Evolutionary conservation across 306 rosid species (phyloP), one percentile per base, ranked within the genome.

Genomic region (Pyrus pyrifolia): DNA sequence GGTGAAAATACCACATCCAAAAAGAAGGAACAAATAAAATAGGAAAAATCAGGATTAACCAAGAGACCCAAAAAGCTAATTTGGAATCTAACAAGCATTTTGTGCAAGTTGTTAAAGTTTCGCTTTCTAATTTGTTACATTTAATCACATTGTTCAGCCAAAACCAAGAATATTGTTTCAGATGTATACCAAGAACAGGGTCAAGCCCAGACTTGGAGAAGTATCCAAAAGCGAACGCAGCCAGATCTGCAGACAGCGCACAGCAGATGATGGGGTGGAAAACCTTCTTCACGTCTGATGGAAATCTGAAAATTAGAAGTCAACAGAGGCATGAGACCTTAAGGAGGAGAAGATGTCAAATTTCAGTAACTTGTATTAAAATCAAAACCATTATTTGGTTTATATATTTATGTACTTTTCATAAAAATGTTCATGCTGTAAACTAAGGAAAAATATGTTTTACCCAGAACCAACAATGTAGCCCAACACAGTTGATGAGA

Each of bases 241-340:
- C 78, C 67, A 95, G 69, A 70, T 81, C 98, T n/a, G 98, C 95
- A 52, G 96, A 90, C 44, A 84, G 73, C 18, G 98, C 85, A 77
- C 98, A 95, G 81, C 96, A 92, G 77, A 95, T 84, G 71, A 95
- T 95, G 57, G 97, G 98, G 87, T 95, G 98, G 79, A 95, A 95
- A 78, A 92, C 91, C 68, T 83, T 92, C 85, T 88, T 95, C 82
- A 92, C 84, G 46, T 7, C 76, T 65, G 97, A 81, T 44, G 98
- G 97, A 78, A 92, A 86, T 60, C 98, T 95, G 88, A 30, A 83
- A 83, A 59, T 55, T 66, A 69, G 6, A 44, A 59, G 60, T 79
- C 52, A 75, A 65, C 63, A 63, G 72, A 79, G 40, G 14, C 27
- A 69, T 61, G 71, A 87, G 57, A 79, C 78, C 67, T 74, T 45